Conservation (phyloP, 371 early-diverging fungal species). For the Lichtheimia corymbifera region DNA sequence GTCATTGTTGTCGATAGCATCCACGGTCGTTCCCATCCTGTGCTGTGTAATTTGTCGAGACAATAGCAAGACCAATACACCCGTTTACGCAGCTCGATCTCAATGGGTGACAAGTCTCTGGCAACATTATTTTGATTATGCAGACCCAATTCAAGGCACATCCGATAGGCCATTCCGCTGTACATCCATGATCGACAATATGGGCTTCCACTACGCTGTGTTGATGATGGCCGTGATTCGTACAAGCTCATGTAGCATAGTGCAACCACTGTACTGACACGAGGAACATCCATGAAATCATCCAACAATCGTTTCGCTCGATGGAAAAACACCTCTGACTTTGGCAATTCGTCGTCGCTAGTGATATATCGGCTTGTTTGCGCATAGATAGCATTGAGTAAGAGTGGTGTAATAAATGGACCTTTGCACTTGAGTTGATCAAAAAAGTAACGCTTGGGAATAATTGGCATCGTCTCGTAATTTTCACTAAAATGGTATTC, state of each 20-base stretch:
- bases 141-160: constrained; percentile 49
- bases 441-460: constrained; percentile 40
- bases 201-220: constrained; percentile 14
- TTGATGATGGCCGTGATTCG: constrained; percentile 23
- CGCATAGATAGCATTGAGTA: constrained; percentile 49
- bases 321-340: constrained; percentile 25
- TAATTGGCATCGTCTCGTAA: constrained; percentile 23
- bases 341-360: constrained; percentile 12
- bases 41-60: constrained; percentile 33
- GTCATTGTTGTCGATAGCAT: constrained; percentile 23
- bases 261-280: constrained; percentile 42
- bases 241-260: constrained; percentile 34
- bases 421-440: constrained; percentile 45
- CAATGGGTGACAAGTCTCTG: constrained; percentile 11
- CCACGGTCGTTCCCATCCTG: constrained; percentile 37
- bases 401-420: constrained; percentile 40
- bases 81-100: constrained; percentile 27
- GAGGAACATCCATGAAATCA: constrained; percentile 50
- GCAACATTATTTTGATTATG: constrained; percentile 24
- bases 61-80: constrained; percentile 37
- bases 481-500: constrained; percentile 35
- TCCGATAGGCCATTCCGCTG: constrained; percentile 43
- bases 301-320: constrained; percentile 45
- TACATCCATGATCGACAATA: constrained; percentile 44
- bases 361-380: constrained; percentile 34